Conservation (phyloP, 2,329 filamentous ascomycete species). For the Furcasterigmium furcatum region DNA sequence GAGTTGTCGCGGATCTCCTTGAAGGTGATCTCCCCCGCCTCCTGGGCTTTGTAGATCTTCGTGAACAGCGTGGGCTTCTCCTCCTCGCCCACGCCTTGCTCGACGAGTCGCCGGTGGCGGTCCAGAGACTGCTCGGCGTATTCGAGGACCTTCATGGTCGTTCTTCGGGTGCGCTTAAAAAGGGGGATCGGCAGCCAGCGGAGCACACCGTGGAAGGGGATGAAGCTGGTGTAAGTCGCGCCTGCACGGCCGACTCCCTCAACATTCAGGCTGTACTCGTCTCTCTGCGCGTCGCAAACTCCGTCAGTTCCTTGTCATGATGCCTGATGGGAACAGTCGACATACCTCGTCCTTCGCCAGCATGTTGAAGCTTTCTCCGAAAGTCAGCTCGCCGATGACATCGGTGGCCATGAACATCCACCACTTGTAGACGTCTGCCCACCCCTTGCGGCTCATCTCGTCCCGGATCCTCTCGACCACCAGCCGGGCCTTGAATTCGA, state of each 20-base stretch:
- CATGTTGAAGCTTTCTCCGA: slow-evolving; percentile 52
- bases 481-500: slow-evolving; percentile 31
- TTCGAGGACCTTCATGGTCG: slow-evolving; percentile 4
- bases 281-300: no score
- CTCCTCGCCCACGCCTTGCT: slow-evolving; percentile 2
- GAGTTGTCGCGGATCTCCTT: slow-evolving; percentile 10
- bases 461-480: slow-evolving; percentile 38
- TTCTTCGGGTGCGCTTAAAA: slow-evolving; percentile 3
- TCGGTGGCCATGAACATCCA: slow-evolving; percentile 52
- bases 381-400: slow-evolving; percentile 48
- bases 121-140: slow-evolving; percentile 7
- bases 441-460: slow-evolving; percentile 33
- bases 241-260: not conserved
- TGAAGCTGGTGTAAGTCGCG: not conserved
- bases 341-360: slow-evolving; percentile 45
- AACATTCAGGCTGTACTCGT: not conserved
- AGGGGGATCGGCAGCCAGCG: slow-evolving; percentile 8
- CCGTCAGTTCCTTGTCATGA: no score
- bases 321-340: not conserved
- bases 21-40: slow-evolving; percentile 5
- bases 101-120: slow-evolving; percentile 6
- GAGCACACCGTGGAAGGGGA: not conserved
- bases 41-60: slow-evolving; percentile 7
- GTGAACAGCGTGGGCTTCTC: slow-evolving; percentile 7
- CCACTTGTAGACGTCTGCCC: slow-evolving; percentile 49